Conservation (phyloP, 78 protist genomes). For the Dictyostelium firmibasis region DNA sequence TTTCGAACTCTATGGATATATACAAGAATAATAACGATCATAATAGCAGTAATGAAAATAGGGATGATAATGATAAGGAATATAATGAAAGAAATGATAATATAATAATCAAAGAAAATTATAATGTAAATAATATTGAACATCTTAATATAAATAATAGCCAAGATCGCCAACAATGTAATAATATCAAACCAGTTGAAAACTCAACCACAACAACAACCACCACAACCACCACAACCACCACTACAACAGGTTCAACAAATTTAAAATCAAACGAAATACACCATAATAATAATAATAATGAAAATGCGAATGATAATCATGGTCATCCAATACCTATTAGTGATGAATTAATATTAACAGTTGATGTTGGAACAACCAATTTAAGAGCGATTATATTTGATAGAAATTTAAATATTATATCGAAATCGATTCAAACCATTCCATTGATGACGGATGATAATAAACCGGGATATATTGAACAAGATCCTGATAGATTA, state of each 20-base stretch:
- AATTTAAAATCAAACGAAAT: background rate
- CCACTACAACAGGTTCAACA: background rate
- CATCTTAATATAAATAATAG: background rate
- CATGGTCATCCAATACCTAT: background rate
- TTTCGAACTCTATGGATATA: background rate
- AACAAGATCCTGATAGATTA: constrained; percentile 40
- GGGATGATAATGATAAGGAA: background rate
- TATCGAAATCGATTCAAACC: constrained; percentile 28
- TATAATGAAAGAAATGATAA: background rate
- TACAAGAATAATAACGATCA: background rate
- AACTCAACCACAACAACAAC: background rate
- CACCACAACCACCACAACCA: background rate
- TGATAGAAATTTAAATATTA: constrained; percentile 22
- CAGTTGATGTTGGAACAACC: constrained; percentile 77
- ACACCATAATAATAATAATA: background rate
- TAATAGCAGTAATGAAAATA: background rate
- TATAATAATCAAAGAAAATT: background rate
- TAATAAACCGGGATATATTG: constrained; percentile 65
- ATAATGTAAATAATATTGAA: background rate
- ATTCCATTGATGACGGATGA: constrained; percentile 56
- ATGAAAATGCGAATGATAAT: background rate
- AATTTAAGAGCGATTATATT: constrained; percentile 62
- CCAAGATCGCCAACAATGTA: background rate
- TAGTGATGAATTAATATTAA: constrained; percentile 10
- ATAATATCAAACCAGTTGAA: too few species aligned